Conservation (phyloP, 2,329 filamentous ascomycete genomes). For the Cytospora chrysosperma region DNA sequence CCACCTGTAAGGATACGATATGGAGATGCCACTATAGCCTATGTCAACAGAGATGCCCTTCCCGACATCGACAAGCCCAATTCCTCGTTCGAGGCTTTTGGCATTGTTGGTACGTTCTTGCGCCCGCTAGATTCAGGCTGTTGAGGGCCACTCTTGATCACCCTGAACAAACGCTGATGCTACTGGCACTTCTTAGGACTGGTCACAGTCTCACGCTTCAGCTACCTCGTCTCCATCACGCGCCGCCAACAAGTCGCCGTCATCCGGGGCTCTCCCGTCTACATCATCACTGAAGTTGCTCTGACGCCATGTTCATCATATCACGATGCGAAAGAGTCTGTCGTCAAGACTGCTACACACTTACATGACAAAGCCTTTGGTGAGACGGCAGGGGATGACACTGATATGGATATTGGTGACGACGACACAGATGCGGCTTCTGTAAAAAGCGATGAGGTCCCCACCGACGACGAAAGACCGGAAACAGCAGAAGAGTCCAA, state of each 20-base stretch:
- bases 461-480: constrained; percentile 37
- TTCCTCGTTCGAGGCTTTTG: constrained; percentile 59
- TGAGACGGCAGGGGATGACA: constrained; percentile 35
- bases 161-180: constrained; percentile 16
- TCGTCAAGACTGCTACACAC: constrained; percentile 57
- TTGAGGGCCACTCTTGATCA: not conserved
- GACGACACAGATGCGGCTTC: constrained; percentile 41
- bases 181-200: constrained; percentile 59
- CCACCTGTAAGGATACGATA: constrained; percentile 71
- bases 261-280: constrained; percentile 77
- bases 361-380: constrained; percentile 36
- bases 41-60: constrained; percentile 44
- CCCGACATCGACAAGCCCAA: constrained; percentile 45
- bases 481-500: constrained; percentile 12
- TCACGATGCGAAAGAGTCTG: constrained; percentile 69
- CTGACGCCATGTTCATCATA: constrained; percentile 84
- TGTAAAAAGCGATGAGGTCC: constrained; percentile 41
- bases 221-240: constrained; percentile 84
- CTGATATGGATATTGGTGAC: constrained; percentile 45
- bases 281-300: constrained; percentile 83
- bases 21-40: constrained; percentile 50
- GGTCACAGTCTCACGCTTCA: constrained; percentile 75
- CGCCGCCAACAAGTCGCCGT: constrained; percentile 85
- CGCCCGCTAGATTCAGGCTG: not conserved
- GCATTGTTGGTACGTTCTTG: constrained; percentile 52